A percentile compares a stretch with the other conserved stretches of the same genome.
Evolutionary conservation across 2,329 filamentous ascomycete species (phyloP).

Genomic region (Monascus ruber): DNA sequence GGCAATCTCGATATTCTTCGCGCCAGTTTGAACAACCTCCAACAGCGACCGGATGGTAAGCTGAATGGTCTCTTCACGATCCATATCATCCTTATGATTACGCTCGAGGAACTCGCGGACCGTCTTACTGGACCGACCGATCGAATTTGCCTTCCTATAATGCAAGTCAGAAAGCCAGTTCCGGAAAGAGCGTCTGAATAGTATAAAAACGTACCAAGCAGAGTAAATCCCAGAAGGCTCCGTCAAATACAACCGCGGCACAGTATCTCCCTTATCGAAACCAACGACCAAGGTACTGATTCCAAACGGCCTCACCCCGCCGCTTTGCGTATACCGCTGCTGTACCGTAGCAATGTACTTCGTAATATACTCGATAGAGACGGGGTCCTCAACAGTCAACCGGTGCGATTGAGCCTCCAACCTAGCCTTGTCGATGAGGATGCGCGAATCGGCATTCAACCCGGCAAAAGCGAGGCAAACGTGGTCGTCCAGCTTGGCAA

Average conservation of each 20-base stretch:
- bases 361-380: slow-evolving; percentile 98
- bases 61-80: slow-evolving; percentile 89
- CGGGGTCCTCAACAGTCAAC: slow-evolving; percentile 91
- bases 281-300: slow-evolving; percentile 97
- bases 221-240: slow-evolving; percentile 99
- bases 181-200: background rate
- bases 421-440: slow-evolving; percentile 94
- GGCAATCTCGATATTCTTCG: slow-evolving; percentile 99
- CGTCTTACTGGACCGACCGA: slow-evolving; percentile 96
- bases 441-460: slow-evolving; percentile 93
- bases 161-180: background rate
- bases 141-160: slow-evolving; percentile 93
- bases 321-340: slow-evolving; percentile 97
- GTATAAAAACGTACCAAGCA: slow-evolving; percentile 61
- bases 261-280: slow-evolving; percentile 88
- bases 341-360: slow-evolving; percentile 97
- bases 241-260: slow-evolving; percentile 88
- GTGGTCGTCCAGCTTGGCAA: slow-evolving; percentile 89
- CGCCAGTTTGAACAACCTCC: slow-evolving; percentile 95
- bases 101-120: slow-evolving; percentile 97
- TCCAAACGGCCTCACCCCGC: slow-evolving; percentile 95
- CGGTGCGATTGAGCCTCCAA: slow-evolving; percentile 96
- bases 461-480: slow-evolving; percentile 95
- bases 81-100: slow-evolving; percentile 98
- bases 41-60: slow-evolving; percentile 95